Percentiles rank a stretch among this genome's conserved stretches.
phyloP scores from a whole-genome alignment of 2,329 filamentous ascomycete species.

The Ceratocystis variospora region DNA sequence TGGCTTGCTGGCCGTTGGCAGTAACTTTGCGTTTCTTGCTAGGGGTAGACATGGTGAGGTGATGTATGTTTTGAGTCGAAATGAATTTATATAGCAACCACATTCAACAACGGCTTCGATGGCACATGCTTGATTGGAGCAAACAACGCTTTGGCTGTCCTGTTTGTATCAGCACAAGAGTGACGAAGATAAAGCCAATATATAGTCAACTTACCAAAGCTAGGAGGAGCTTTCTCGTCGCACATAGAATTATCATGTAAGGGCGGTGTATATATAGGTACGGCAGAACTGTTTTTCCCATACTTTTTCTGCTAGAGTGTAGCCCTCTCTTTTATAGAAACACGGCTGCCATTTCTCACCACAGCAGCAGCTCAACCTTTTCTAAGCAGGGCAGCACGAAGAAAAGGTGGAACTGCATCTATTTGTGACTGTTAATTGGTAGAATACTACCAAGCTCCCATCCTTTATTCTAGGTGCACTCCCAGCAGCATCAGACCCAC shows the following conservation, averaged over 20 bases:
- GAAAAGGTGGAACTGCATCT: not conserved
- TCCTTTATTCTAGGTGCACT: not conserved
- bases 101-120: not conserved
- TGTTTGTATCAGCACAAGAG: too few relatives aligned
- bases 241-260: not conserved
- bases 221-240: not conserved
- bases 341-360: not conserved
- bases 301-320: not conserved
- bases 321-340: conserved; percentile 10
- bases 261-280: conserved; percentile 5
- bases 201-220: too few relatives aligned
- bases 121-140: not conserved
- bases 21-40: conserved; percentile 15
- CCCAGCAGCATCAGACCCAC: not conserved
- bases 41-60: conserved; percentile 4
- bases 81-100: not conserved
- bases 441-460: not conserved
- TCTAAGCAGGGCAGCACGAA: not conserved
- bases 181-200: too few relatives aligned
- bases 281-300: conserved; percentile 3
- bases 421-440: not conserved
- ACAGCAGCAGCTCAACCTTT: not conserved
- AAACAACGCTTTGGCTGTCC: not conserved
- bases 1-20: not conserved
- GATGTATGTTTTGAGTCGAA: not conserved